Evolutionary conservation across 371 early-diverging fungal genomes (phyloP).

Genomic region (Apophysomyces variabilis): DNA sequence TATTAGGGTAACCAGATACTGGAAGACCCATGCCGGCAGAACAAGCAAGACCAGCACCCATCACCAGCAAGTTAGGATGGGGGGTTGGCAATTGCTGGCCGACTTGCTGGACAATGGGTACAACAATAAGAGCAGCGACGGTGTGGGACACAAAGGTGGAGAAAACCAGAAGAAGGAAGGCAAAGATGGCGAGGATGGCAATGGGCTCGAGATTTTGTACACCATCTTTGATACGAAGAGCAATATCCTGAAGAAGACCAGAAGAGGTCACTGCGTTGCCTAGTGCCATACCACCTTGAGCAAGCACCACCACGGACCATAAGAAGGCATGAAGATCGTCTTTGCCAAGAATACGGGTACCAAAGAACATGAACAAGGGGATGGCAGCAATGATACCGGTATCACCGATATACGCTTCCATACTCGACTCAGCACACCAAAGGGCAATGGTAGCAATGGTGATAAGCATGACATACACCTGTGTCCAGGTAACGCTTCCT

Average conservation of each 20-base stretch:
- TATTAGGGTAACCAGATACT: constrained; percentile 95
- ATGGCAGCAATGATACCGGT: constrained; percentile 92
- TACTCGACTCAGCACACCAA: constrained; percentile 82
- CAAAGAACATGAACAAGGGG: constrained; percentile 89
- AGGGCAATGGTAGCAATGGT: constrained; percentile 72
- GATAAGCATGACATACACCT: constrained; percentile 61
- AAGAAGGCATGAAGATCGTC: constrained; percentile 94
- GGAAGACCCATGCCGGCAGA: constrained; percentile 72
- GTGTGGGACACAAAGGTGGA: constrained; percentile 97
- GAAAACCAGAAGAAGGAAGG: constrained; percentile 72
- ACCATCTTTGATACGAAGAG: constrained; percentile 66
- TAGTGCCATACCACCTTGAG: constrained; percentile 93
- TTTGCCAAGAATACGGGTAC: constrained; percentile 87
- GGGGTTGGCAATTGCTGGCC: constrained; percentile 76
- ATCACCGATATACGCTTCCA: constrained; percentile 80
- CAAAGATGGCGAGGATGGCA: constrained; percentile 68
- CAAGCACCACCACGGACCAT: constrained; percentile 94
- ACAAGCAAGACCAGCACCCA: constrained; percentile 64
- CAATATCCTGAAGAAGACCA: constrained; percentile 82
- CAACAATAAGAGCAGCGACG: constrained; percentile 85
- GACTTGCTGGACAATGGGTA: constrained; percentile 82
- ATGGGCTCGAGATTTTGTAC: constrained; percentile 68
- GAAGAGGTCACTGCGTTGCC: constrained; percentile 91
- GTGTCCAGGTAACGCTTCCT: constrained; percentile 55
- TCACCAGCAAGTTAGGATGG: constrained; percentile 89